Evolutionary conservation across 2,329 filamentous ascomycete species (phyloP).

Genomic region (Colletotrichum cereale): DNA sequence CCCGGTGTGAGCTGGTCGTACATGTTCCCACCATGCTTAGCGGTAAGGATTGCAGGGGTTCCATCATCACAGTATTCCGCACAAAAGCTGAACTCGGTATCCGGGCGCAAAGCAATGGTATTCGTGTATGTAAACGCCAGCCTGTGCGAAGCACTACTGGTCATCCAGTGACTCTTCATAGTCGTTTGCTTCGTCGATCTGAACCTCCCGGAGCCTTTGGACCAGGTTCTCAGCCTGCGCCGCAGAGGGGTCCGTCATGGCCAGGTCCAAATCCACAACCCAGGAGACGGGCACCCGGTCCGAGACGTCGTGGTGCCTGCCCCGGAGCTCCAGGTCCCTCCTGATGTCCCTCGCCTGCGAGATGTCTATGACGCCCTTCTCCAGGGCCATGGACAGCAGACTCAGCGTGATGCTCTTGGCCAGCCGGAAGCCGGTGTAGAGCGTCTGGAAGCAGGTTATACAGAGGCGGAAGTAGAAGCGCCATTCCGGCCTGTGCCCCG

Average conservation of each 20-base stretch:
- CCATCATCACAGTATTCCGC: background rate
- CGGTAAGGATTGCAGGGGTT: too few species aligned
- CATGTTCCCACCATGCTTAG: background rate
- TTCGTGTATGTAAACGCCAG: background rate
- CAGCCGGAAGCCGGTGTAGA: constrained; percentile 51
- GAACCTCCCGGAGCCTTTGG: constrained; percentile 11
- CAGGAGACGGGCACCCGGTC: constrained; percentile 50
- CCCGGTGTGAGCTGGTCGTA: background rate
- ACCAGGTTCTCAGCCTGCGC: constrained; percentile 52
- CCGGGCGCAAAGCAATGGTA: background rate
- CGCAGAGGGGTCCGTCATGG: constrained; percentile 49
- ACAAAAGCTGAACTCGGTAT: background rate
- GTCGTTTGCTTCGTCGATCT: background rate
- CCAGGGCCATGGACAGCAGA: constrained; percentile 52
- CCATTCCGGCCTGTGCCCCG: constrained; percentile 44
- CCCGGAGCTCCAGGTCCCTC: constrained; percentile 46
- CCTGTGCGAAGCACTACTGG: too few species aligned
- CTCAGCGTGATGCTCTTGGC: constrained; percentile 50
- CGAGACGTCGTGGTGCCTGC: constrained; percentile 40
- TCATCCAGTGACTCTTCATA: background rate
- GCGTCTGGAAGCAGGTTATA: constrained; percentile 52
- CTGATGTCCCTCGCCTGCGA: constrained; percentile 48
- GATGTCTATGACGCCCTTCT: constrained; percentile 48
- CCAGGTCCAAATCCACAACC: constrained; percentile 52
- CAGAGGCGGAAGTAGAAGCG: constrained; percentile 53